Percentiles rank a stretch among this genome's conserved stretches.
phyloP scores from a whole-genome alignment of 2,329 filamentous ascomycete genomes.

The Monilinia polystroma region DNA sequence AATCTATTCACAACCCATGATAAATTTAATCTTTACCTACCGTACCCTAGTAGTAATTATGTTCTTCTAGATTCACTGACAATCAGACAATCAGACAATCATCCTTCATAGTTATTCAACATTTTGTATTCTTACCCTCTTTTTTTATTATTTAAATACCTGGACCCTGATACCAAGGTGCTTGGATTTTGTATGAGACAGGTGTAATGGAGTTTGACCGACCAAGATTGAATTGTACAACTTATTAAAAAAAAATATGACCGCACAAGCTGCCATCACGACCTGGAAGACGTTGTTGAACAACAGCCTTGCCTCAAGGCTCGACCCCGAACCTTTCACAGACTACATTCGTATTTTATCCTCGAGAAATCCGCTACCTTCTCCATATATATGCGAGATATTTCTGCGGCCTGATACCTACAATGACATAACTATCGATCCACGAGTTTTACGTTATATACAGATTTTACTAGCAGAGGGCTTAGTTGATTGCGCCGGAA shows the following conservation, averaged over 20 bases:
- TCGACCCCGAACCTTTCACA: slow-evolving; percentile 55
- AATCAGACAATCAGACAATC: not conserved
- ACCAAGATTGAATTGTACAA: not conserved
- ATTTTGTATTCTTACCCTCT: slow-evolving; percentile 6
- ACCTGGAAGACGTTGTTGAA: slow-evolving; percentile 53
- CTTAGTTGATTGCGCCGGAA: slow-evolving; percentile 54
- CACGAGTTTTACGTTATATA: slow-evolving; percentile 59
- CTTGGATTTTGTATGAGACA: not conserved
- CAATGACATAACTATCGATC: slow-evolving; percentile 52
- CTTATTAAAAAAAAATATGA: not conserved
- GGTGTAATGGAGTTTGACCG: not conserved
- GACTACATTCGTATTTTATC: slow-evolving; percentile 51
- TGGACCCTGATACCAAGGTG: too few relatives aligned
- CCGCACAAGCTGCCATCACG: slow-evolving; percentile 12
- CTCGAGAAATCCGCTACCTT: slow-evolving; percentile 52
- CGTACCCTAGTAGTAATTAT: too few relatives aligned
- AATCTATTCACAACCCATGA: not conserved
- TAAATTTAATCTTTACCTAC: too few relatives aligned
- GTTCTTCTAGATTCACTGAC: slow-evolving; percentile 12
- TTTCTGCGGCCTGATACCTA: slow-evolving; percentile 54
- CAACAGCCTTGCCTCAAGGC: slow-evolving; percentile 51
- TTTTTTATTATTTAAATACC: not conserved
- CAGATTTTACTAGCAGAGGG: slow-evolving; percentile 53
- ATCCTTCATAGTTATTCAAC: not conserved
- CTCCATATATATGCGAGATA: slow-evolving; percentile 54